Conservation (phyloP, 1,139 yeast species). For the Williopsis jadinii region DNA sequence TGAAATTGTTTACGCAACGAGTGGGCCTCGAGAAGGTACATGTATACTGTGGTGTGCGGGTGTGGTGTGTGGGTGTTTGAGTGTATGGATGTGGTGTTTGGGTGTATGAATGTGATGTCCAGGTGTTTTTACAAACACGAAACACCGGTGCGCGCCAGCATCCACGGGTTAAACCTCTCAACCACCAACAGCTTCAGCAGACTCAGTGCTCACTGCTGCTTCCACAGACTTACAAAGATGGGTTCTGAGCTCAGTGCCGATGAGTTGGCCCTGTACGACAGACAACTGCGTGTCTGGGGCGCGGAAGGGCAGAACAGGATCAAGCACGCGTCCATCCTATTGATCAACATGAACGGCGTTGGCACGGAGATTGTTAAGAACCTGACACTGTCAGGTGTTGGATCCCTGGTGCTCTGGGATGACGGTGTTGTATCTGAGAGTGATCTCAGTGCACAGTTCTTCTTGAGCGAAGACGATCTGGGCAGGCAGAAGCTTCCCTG, state of each 20-base stretch:
- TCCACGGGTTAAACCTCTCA: too few species aligned
- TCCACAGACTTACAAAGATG: too few species aligned
- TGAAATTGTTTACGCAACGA: too few species aligned
- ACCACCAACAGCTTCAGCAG: too few species aligned
- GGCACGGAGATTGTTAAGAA: constrained; percentile 82
- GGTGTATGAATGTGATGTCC: too few species aligned
- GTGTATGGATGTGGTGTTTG: too few species aligned
- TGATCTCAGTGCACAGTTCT: constrained; percentile 76
- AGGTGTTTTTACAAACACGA: too few species aligned
- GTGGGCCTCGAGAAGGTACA: too few species aligned
- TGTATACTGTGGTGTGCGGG: too few species aligned
- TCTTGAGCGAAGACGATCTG: constrained; percentile 51
- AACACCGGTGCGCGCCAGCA: too few species aligned
- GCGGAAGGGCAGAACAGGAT: constrained; percentile 83
- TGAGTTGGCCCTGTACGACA: constrained; percentile 87
- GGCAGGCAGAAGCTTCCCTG: constrained; percentile 52
- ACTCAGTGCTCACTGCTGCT: too few species aligned
- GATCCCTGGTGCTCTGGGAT: constrained; percentile 68
- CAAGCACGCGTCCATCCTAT: constrained; percentile 62
- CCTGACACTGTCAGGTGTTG: constrained; percentile 83
- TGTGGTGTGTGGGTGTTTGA: too few species aligned
- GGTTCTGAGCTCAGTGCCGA: constrained; percentile 37
- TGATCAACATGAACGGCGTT: constrained; percentile 63
- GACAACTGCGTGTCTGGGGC: constrained; percentile 97
- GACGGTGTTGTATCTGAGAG: constrained; percentile 43